phyloP scores from a whole-genome alignment of 2,329 filamentous ascomycete species.

The Colletotrichum orchidophilum region DNA sequence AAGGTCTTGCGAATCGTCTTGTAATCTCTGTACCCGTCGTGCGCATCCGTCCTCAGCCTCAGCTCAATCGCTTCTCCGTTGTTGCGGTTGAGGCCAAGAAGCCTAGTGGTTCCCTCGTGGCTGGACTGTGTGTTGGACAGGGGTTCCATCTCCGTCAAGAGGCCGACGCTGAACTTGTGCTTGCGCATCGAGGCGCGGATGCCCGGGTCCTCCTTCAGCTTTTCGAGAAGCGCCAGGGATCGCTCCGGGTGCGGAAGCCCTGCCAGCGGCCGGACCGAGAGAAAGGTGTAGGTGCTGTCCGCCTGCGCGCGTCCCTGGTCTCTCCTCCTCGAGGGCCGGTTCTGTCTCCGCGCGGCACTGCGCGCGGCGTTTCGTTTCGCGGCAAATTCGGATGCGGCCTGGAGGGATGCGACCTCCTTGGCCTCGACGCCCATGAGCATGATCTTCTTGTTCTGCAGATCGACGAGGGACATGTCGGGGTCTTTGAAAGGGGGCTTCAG shows the following conservation, averaged over 20 bases:
- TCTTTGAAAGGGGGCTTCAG: conserved; percentile 73
- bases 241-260: conserved; percentile 81
- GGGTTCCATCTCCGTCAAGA: conserved; percentile 97
- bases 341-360: conserved; percentile 42
- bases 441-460: conserved; percentile 67
- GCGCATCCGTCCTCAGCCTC: conserved; percentile 88
- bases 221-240: conserved; percentile 76
- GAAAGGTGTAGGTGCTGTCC: conserved; percentile 82
- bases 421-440: conserved; percentile 72
- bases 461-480: conserved; percentile 57
- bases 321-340: conserved; percentile 49
- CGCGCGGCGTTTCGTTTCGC: conserved; percentile 57
- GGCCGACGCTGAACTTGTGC: conserved; percentile 83
- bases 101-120: conserved; percentile 78
- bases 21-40: conserved; percentile 94
- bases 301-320: conserved; percentile 53
- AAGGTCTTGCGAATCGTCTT: conserved; percentile 89
- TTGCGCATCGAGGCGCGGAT: conserved; percentile 85
- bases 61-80: conserved; percentile 90
- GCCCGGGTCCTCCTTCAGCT: conserved; percentile 83
- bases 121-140: conserved; percentile 76
- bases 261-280: conserved; percentile 76
- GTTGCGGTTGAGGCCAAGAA: conserved; percentile 88
- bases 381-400: conserved; percentile 57
- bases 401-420: conserved; percentile 66